Percentiles rank a stretch among this genome's conserved stretches.
Evolutionary conservation across 768 basidiomycete genomes (phyloP).

Genomic region (Suillus sp.): DNA sequence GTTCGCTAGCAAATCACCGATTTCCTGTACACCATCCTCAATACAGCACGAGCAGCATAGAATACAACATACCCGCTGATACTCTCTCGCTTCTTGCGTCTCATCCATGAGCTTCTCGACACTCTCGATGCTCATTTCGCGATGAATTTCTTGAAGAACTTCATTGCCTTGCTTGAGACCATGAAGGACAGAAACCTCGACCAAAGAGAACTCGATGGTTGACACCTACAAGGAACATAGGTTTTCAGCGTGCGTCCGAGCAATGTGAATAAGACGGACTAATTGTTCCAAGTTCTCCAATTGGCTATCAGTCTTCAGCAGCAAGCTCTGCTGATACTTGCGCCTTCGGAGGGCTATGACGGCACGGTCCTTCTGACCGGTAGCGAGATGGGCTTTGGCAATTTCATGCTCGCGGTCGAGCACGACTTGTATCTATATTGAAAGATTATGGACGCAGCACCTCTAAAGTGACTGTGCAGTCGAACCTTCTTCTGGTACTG

Average conservation of each 20-base stretch:
- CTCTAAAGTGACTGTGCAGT: neutral
- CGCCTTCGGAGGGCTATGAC: slow-evolving; percentile 83
- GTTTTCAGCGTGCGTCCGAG: neutral
- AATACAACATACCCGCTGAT: slow-evolving; percentile 67
- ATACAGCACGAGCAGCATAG: neutral
- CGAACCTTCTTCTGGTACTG: slow-evolving; percentile 93
- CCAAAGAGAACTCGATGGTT: slow-evolving; percentile 93
- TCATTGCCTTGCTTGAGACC: slow-evolving; percentile 93
- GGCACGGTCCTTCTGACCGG: slow-evolving; percentile 86
- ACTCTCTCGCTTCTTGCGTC: slow-evolving; percentile 89
- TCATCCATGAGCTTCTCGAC: slow-evolving; percentile 96
- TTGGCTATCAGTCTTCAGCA: slow-evolving; percentile 88
- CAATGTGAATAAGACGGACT: slow-evolving; percentile 45
- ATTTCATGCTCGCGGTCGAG: slow-evolving; percentile 89
- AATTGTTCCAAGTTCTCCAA: slow-evolving; percentile 87
- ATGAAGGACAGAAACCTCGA: slow-evolving; percentile 90
- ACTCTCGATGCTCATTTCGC: slow-evolving; percentile 87
- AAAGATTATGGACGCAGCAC: neutral
- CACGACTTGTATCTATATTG: slow-evolving; percentile 75
- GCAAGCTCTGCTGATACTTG: slow-evolving; percentile 90
- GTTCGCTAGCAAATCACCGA: slow-evolving; percentile 83
- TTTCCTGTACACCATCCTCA: slow-evolving; percentile 62
- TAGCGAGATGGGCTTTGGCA: slow-evolving; percentile 77
- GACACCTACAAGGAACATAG: slow-evolving; percentile 63
- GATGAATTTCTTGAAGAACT: slow-evolving; percentile 91